Percentiles rank a stretch among this genome's conserved stretches.
These are phyloP conservation scores for Begonia loranthoides DNA, from an alignment of 306 rosid species.

Conservation along the genomic window DNA sequence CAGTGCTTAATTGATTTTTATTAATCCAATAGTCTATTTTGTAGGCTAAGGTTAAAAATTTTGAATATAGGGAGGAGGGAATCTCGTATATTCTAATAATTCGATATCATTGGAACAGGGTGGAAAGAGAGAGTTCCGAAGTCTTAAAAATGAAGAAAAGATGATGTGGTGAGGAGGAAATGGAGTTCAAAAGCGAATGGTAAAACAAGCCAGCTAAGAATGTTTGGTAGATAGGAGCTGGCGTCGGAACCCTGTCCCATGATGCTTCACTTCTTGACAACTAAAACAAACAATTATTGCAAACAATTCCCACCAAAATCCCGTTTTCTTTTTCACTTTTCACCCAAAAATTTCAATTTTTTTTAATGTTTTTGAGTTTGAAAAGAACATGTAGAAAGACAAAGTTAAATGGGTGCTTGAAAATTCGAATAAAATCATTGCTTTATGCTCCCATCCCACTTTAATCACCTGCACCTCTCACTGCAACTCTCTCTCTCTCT, in stretches of 20 bases:
- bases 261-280: not conserved
- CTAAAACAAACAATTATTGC: not conserved
- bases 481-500: conserved; percentile 21
- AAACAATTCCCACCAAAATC: not conserved
- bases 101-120: no score
- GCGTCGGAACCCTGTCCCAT: not conserved
- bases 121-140: no score
- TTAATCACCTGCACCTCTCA: conserved; percentile 33
- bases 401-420: conserved; percentile 44
- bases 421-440: conserved; percentile 51
- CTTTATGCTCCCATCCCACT: conserved; percentile 18
- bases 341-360: not conserved
- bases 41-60: no score
- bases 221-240: not conserved
- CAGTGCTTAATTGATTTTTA: no score
- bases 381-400: conserved; percentile 11
- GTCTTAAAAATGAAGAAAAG: conserved; percentile 11
- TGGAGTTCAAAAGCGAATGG: not conserved
- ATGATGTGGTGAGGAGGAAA: conserved; percentile 6
- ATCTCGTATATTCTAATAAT: no score
- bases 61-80: no score
- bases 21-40: no score
- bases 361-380: not conserved
- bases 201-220: conserved; percentile 3
- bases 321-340: not conserved